phyloP scores from a whole-genome alignment of 768 basidiomycete genomes.

The Naematelia aurantialba region DNA sequence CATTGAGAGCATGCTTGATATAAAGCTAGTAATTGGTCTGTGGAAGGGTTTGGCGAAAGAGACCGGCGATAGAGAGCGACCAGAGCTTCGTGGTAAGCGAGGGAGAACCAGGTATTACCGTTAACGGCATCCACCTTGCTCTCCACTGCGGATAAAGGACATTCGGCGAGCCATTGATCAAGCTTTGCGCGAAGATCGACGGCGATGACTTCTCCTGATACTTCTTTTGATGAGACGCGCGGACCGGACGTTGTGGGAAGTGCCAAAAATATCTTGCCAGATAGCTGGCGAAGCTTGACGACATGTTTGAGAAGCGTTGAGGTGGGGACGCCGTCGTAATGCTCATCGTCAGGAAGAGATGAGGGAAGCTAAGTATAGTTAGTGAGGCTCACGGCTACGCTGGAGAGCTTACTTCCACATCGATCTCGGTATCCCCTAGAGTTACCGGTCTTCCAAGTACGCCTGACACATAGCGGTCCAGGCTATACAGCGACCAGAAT shows the following conservation, averaged over 20 bases:
- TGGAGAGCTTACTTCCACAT: constrained; percentile 24
- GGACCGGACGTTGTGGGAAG: constrained; percentile 18
- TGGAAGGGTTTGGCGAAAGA: constrained; percentile 18
- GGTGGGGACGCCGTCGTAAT: constrained; percentile 16
- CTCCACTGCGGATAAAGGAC: background rate
- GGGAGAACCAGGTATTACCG: constrained; percentile 16
- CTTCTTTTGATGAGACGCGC: constrained; percentile 17
- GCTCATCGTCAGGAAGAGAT: constrained; percentile 11
- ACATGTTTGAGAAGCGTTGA: constrained; percentile 11
- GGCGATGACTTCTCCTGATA: constrained; percentile 13
- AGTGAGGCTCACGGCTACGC: background rate
- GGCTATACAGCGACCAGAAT: constrained; percentile 32
- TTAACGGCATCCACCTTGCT: background rate
- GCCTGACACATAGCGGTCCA: constrained; percentile 30
- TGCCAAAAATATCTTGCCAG: constrained; percentile 22
- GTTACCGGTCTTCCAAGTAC: constrained; percentile 27
- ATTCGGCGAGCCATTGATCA: constrained; percentile 17
- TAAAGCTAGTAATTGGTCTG: constrained; percentile 13
- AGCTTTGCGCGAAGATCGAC: constrained; percentile 15
- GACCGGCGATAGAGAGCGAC: constrained; percentile 30
- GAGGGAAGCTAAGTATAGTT: constrained; percentile 17
- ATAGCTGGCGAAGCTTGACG: background rate
- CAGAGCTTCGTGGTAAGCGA: constrained; percentile 25
- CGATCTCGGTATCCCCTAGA: constrained; percentile 29
- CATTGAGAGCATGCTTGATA: constrained; percentile 18